Percentiles rank a stretch among this genome's conserved stretches.
Evolutionary conservation across 2,329 filamentous ascomycete species (phyloP).

Genomic region (Cladosporium sphaerospermum): DNA sequence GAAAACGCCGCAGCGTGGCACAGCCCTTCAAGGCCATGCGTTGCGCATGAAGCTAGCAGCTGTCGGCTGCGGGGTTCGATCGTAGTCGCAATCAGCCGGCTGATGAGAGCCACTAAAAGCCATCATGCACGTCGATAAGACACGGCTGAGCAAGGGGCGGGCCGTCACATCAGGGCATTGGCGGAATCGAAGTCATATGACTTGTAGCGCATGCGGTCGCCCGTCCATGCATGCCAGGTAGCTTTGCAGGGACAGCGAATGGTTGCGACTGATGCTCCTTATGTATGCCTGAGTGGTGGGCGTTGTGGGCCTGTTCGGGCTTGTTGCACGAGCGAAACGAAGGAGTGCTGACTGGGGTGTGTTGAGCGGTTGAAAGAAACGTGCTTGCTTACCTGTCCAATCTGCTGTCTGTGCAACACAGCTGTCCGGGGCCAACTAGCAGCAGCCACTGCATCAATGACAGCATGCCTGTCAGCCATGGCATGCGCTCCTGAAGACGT

Average conservation of each 20-base stretch:
- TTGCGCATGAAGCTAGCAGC: slow-evolving; percentile 2
- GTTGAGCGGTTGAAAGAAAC: slow-evolving; percentile 23
- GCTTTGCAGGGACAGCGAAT: slow-evolving; percentile 14
- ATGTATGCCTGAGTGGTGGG: slow-evolving; percentile 1
- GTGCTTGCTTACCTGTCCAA: slow-evolving; percentile 74
- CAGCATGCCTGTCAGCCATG: slow-evolving; percentile 74
- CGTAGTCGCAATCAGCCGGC: slow-evolving; percentile 1
- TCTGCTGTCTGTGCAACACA: slow-evolving; percentile 68
- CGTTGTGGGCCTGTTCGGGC: neutral
- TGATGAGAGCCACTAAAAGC: slow-evolving; percentile 6
- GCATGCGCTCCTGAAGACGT: slow-evolving; percentile 75
- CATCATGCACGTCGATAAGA: slow-evolving; percentile 14
- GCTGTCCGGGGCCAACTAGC: slow-evolving; percentile 65
- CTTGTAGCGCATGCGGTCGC: slow-evolving; percentile 15
- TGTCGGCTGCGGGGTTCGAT: slow-evolving; percentile 3
- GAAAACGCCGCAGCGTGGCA: neutral
- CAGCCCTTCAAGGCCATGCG: slow-evolving; percentile 2
- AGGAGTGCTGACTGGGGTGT: neutral
- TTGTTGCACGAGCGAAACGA: neutral
- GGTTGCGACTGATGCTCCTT: neutral
- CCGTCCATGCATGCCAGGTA: slow-evolving; percentile 12
- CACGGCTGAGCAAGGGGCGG: slow-evolving; percentile 11
- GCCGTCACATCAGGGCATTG: slow-evolving; percentile 22
- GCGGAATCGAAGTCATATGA: slow-evolving; percentile 20
- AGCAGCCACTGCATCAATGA: slow-evolving; percentile 70